Evolutionary conservation across 768 basidiomycete species (phyloP).

Genomic region (Leccinum variicolor): DNA sequence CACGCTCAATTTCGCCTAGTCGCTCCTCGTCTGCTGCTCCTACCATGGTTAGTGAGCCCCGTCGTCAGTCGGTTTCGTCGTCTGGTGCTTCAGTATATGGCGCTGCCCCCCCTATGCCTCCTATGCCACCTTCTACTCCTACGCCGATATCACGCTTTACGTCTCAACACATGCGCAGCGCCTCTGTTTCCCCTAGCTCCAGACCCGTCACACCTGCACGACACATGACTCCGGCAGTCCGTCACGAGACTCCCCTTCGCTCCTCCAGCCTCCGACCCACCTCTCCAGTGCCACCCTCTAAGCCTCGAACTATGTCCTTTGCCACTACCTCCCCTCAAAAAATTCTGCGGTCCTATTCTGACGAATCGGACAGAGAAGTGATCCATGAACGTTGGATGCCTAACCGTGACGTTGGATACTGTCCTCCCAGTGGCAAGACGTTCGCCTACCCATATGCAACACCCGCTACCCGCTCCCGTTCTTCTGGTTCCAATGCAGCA

Average conservation of each 20-base stretch:
- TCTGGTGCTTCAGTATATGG: slow-evolving; percentile 35
- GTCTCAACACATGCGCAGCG: slow-evolving; percentile 54
- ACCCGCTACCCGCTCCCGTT: slow-evolving; percentile 25
- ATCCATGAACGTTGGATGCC: slow-evolving; percentile 70
- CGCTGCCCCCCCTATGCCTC: slow-evolving; percentile 28
- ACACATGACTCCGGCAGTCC: slow-evolving; percentile 24
- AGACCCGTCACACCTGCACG: slow-evolving; percentile 34
- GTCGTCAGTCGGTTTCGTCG: slow-evolving; percentile 31
- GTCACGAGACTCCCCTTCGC: slow-evolving; percentile 30
- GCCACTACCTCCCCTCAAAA: slow-evolving; percentile 49
- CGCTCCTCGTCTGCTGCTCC: slow-evolving; percentile 30
- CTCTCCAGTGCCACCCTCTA: slow-evolving; percentile 34
- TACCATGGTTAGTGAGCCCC: slow-evolving; percentile 16
- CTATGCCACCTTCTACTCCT: slow-evolving; percentile 42
- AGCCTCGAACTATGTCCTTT: slow-evolving; percentile 48
- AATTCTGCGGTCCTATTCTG: slow-evolving; percentile 59
- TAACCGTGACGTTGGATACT: slow-evolving; percentile 34
- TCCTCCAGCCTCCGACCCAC: slow-evolving; percentile 28
- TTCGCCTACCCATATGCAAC: slow-evolving; percentile 27
- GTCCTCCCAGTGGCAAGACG: slow-evolving; percentile 35
- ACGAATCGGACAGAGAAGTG: slow-evolving; percentile 55
- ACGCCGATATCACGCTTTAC: slow-evolving; percentile 51
- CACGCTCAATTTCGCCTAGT: slow-evolving; percentile 20
- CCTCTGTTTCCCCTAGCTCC: slow-evolving; percentile 41
- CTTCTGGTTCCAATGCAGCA: slow-evolving; percentile 35